These are phyloP conservation scores for Abrus pulchellus DNA, from an alignment of 306 rosid genomes.

Conservation along the genomic window DNA sequence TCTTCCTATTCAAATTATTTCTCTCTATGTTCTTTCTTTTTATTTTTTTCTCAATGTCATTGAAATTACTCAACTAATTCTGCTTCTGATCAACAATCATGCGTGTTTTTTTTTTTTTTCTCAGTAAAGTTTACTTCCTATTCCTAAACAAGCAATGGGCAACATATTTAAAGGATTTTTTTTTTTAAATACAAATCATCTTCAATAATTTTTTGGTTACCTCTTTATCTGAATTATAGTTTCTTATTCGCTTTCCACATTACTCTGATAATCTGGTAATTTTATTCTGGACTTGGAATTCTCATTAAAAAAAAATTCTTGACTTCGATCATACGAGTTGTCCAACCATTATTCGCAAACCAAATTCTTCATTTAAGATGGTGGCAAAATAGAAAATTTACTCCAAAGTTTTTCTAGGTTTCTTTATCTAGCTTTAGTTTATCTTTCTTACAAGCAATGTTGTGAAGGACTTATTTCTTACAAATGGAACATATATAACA, in stretches of 20 bases:
- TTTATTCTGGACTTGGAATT: not conserved
- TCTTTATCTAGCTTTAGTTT: not conserved
- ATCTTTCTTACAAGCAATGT: not conserved
- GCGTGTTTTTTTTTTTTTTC: not conserved
- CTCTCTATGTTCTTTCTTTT: too few relatives aligned
- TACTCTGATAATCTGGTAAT: not conserved
- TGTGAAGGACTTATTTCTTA: not conserved
- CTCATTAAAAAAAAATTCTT: not conserved
- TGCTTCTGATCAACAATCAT: conserved; percentile 3
- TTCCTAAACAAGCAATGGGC: not conserved
- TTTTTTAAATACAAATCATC: not conserved
- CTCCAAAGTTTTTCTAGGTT: not conserved
- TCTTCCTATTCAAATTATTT: too few relatives aligned
- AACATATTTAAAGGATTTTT: not conserved
- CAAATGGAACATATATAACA: not conserved
- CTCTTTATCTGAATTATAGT: conserved; percentile 20
- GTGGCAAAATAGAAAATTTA: not conserved
- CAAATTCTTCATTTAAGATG: conserved; percentile 7
- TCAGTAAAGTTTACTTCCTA: not conserved
- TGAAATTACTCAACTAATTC: not conserved
- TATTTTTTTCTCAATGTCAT: not conserved
- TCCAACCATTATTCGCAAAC: not conserved
- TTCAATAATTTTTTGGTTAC: not conserved
- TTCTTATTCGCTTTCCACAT: not conserved
- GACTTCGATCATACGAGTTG: not conserved